Conservation (phyloP, 208 protist genomes). For the Acanthamoeba healyi region DNA sequence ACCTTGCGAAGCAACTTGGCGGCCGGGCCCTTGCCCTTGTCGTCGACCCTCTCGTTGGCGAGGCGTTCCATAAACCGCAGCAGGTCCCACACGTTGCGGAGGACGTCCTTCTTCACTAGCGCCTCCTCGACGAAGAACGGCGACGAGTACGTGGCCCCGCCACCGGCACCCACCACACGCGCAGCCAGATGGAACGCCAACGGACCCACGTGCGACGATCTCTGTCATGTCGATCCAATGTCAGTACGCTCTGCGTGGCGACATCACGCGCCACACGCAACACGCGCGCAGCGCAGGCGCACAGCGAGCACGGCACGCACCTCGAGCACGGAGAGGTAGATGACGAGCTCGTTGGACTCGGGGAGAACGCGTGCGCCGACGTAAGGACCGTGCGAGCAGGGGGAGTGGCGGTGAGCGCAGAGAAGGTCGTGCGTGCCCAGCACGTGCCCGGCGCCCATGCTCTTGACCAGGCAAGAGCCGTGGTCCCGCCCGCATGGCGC, state of each 20-base stretch:
- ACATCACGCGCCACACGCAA: no score
- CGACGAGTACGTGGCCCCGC: slow-evolving; percentile 18
- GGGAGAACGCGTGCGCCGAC: neutral
- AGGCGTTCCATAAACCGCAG: neutral
- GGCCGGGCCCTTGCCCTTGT: slow-evolving; percentile 18
- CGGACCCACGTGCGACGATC: slow-evolving; percentile 19
- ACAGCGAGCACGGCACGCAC: neutral
- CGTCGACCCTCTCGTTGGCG: neutral
- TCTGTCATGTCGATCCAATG: no score
- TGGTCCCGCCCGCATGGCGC: neutral
- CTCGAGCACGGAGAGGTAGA: neutral
- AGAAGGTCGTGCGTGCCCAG: slow-evolving; percentile 7
- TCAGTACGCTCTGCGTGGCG: no score
- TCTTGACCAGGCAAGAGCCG: neutral
- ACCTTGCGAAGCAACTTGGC: slow-evolving; percentile 2
- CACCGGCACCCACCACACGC: neutral
- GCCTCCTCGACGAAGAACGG: slow-evolving; percentile 31
- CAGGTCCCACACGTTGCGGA: slow-evolving; percentile 34
- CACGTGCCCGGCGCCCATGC: neutral
- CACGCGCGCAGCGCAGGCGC: neutral
- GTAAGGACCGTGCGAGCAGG: neutral
- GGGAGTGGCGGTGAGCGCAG: neutral
- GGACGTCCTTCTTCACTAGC: slow-evolving; percentile 24
- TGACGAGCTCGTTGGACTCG: slow-evolving; percentile 4
- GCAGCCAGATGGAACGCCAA: slow-evolving; percentile 11